phyloP scores from a whole-genome alignment of 2,329 filamentous ascomycete species.

The Geosmithia putterillii region DNA sequence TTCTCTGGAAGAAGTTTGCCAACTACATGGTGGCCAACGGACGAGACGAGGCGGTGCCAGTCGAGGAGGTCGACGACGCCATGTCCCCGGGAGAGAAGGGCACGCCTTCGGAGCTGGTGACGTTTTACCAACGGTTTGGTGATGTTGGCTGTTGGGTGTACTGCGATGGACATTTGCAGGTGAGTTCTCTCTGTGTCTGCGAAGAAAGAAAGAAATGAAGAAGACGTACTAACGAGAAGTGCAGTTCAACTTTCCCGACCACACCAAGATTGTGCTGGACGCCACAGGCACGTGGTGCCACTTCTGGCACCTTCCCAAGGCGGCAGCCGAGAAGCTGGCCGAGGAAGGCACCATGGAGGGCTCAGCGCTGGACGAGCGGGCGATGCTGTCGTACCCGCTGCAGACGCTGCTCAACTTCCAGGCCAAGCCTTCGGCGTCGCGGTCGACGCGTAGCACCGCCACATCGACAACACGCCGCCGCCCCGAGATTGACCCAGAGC shows the following conservation, averaged over 20 bases:
- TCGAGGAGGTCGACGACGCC: slow-evolving; percentile 32
- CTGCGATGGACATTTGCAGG: slow-evolving; percentile 66
- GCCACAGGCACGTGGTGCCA: slow-evolving; percentile 63
- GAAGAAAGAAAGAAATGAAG: background rate
- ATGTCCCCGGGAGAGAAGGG: slow-evolving; percentile 22
- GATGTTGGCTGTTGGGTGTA: slow-evolving; percentile 77
- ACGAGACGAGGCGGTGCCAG: slow-evolving; percentile 49
- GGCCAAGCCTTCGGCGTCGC: slow-evolving; percentile 26
- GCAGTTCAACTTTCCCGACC: slow-evolving; percentile 78
- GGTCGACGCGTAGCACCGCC: slow-evolving; percentile 29
- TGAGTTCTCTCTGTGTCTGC: slow-evolving; percentile 16
- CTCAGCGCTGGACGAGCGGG: slow-evolving; percentile 57
- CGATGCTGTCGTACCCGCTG: slow-evolving; percentile 59
- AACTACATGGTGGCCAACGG: slow-evolving; percentile 67
- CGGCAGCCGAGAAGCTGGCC: slow-evolving; percentile 54
- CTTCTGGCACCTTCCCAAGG: slow-evolving; percentile 64
- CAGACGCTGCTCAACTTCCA: slow-evolving; percentile 63
- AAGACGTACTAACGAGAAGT: background rate
- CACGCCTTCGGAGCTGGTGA: slow-evolving; percentile 47
- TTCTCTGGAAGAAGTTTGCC: slow-evolving; percentile 62
- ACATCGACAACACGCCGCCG: slow-evolving; percentile 32
- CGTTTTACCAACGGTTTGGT: slow-evolving; percentile 71
- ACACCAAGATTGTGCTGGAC: slow-evolving; percentile 74
- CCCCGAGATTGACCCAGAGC: slow-evolving; percentile 46
- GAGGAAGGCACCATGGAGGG: slow-evolving; percentile 55